Base-by-base conservation (phyloP, 805 yeast species). In the Metschnikowia amazonensis region DNA sequence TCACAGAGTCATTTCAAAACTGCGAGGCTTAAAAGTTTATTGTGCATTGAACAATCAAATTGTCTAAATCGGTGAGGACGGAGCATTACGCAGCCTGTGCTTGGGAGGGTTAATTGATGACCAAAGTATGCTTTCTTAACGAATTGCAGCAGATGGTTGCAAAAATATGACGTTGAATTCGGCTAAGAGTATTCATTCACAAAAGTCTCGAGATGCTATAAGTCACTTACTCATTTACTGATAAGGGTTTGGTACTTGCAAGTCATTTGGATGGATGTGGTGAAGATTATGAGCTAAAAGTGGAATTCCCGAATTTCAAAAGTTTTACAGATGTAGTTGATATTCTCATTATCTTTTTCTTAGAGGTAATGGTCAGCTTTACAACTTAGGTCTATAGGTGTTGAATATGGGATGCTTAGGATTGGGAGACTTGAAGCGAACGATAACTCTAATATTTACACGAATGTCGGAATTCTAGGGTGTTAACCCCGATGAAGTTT, bases 331-430 rank as follows among this genome's bases (percentile, higher is more conserved):
- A 82, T 2, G 65, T 85, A 1, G 81, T 78, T 0, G 24, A 21
- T 4, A 21, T 21, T 21, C 4, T 5, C 24, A 21, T 21, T 21
- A 21, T 21, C 24, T 21, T 21, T 5, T 21, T 21, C 24, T 21
- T 21, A 21, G 6, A 3, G 67, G 68, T 36, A 65, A 69, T 14
- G 94, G 94, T 0, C 69, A 75, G 2, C 50, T 84, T 14, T 71
- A 72, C 47, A 65, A 82, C 4, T 85, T 90, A 92, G 94, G 94
- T 0, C 43, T 71, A 11, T 92, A 86, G 56, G 72, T 82, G 6
- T 66, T 67, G 29, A 48, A 57, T 3, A 36, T 6, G 6, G 24
- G 24, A 6, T 21, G 24, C 4, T 6, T 21, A 21, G 24, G 24
- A 21, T 21, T 21, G 24, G 4, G 4, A 6, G 24, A 5, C 6